Conservation (phyloP, 1,139 yeast species). For the Starmera stellimalicola region DNA sequence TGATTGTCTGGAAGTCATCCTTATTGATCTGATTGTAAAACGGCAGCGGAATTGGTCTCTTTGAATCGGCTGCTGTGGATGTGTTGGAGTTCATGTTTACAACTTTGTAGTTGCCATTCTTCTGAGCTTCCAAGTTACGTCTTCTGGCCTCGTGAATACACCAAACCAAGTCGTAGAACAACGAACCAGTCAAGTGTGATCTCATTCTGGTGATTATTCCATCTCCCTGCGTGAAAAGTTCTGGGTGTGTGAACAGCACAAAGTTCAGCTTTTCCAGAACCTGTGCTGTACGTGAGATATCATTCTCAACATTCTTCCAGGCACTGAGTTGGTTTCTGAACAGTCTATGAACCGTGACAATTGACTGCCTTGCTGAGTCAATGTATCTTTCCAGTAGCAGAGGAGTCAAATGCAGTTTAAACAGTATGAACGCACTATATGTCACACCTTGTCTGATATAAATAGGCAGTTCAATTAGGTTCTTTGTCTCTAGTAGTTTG, state of each 20-base stretch:
- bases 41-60: conserved; percentile 67
- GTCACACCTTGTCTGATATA: conserved; percentile 80
- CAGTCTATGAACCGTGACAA: conserved; percentile 84
- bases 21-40: conserved; percentile 88
- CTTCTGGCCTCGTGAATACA: conserved; percentile 91
- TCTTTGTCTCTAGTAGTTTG: conserved; percentile 53
- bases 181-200: conserved; percentile 83
- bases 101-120: conserved; percentile 23
- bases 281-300: conserved; percentile 84
- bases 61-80: neutral
- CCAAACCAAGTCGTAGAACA: conserved; percentile 90
- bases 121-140: conserved; percentile 46
- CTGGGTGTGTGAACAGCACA: conserved; percentile 82
- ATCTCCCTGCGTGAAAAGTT: conserved; percentile 54
- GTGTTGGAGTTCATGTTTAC: conserved; percentile 15
- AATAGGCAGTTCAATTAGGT: conserved; percentile 77
- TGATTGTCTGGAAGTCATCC: conserved; percentile 79
- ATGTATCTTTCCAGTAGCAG: conserved; percentile 66
- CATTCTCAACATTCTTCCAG: conserved; percentile 83
- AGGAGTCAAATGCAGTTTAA: conserved; percentile 76
- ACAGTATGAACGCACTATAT: conserved; percentile 69
- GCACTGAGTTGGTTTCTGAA: conserved; percentile 82
- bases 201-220: conserved; percentile 85
- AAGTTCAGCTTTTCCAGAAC: conserved; percentile 86
- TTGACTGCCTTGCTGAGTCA: conserved; percentile 85